Evolutionary conservation across 2,329 filamentous ascomycete species (phyloP).

Genomic region (Fusarium fracticaudum): DNA sequence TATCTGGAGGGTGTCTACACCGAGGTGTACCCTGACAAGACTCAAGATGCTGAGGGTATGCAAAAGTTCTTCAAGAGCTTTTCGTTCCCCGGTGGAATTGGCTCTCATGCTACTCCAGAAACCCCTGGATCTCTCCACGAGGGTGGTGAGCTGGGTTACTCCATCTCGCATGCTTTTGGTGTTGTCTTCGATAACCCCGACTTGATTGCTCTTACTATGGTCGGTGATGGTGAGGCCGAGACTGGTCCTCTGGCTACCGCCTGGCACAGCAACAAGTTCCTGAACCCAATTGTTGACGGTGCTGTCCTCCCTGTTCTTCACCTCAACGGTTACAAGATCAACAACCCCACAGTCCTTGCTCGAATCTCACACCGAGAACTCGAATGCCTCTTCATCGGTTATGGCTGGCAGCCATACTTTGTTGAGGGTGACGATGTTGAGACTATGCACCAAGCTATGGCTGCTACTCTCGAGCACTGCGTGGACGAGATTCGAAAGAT

Average conservation of each 20-base stretch:
- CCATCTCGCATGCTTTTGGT: conserved; percentile 81
- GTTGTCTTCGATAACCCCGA: conserved; percentile 79
- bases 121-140: conserved; percentile 82
- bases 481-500: conserved; percentile 73
- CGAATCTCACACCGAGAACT: conserved; percentile 80
- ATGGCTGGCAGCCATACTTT: conserved; percentile 83
- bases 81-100: conserved; percentile 82
- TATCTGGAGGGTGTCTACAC: conserved; percentile 83
- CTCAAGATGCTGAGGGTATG: conserved; percentile 74
- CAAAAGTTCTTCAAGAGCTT: conserved; percentile 84
- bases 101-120: conserved; percentile 81
- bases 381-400: conserved; percentile 73
- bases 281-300: conserved; percentile 81
- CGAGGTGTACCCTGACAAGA: conserved; percentile 80
- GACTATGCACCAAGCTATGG: conserved; percentile 85
- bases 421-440: conserved; percentile 79
- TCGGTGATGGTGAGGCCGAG: conserved; percentile 84
- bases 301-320: conserved; percentile 82
- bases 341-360: conserved; percentile 79
- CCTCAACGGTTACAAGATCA: conserved; percentile 87
- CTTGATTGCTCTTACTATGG: conserved; percentile 79
- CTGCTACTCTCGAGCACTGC: conserved; percentile 77
- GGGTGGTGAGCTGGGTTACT: conserved; percentile 84
- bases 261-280: conserved; percentile 85
- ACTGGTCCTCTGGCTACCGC: conserved; percentile 81